Conservation (phyloP, 257 asterid genomes). For the Primulina eburnea region DNA sequence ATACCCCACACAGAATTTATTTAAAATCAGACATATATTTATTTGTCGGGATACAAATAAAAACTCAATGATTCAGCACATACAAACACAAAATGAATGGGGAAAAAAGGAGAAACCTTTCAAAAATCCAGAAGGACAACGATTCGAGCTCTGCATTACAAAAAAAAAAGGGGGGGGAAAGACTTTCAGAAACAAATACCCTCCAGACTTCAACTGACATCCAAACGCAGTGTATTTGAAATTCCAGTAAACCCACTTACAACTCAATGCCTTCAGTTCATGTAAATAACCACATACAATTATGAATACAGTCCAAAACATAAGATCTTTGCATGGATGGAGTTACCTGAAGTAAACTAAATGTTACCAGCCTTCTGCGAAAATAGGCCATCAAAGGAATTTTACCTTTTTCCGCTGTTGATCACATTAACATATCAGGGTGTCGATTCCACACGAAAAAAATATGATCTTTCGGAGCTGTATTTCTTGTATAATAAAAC, state of each 20-base stretch:
- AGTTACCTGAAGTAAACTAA: slow-evolving; percentile 41
- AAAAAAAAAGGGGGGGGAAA: slow-evolving; percentile 24
- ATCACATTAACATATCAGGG: background rate
- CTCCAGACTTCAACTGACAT: background rate
- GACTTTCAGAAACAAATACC: slow-evolving; percentile 21
- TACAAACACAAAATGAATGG: too few species aligned
- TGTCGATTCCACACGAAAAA: background rate
- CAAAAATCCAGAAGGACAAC: slow-evolving; percentile 33
- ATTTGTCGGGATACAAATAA: background rate
- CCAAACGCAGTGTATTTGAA: background rate
- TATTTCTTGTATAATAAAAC: too few species aligned
- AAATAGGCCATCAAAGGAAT: slow-evolving; percentile 33
- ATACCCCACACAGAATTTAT: slow-evolving; percentile 21
- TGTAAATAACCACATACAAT: too few species aligned
- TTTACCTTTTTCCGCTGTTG: background rate
- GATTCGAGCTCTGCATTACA: slow-evolving; percentile 40
- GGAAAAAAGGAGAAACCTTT: slow-evolving; percentile 39
- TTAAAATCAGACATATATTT: slow-evolving; percentile 16
- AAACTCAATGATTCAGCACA: too few species aligned
- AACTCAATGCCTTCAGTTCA: too few species aligned
- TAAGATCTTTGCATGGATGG: background rate
- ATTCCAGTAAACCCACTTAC: too few species aligned
- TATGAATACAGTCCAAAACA: too few species aligned
- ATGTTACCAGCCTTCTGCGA: slow-evolving; percentile 43
- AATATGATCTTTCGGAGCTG: background rate